These are phyloP conservation scores for Logfia minima DNA, from an alignment of 129 eudicot species.

Conservation along the genomic window DNA sequence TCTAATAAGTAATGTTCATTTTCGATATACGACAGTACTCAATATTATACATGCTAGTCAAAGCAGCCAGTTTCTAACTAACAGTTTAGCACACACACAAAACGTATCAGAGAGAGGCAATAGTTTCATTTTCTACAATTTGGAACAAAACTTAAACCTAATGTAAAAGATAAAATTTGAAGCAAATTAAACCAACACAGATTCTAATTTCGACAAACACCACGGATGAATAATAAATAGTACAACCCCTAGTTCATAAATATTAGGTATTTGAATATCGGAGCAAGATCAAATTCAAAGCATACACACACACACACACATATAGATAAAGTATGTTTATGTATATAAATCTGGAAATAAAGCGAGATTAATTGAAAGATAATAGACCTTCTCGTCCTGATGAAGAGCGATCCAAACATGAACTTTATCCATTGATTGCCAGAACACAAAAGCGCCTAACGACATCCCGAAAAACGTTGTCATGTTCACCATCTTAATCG, in stretches of 20 bases:
- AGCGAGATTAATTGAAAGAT: background rate
- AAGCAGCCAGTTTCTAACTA: background rate
- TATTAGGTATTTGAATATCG: background rate
- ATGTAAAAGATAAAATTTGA: too few relatives aligned
- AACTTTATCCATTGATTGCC: constrained; percentile 83
- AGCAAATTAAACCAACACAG: background rate
- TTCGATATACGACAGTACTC: background rate
- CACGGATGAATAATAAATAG: background rate
- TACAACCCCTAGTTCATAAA: constrained; percentile 10
- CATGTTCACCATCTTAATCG: constrained; percentile 55
- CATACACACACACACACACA: background rate
- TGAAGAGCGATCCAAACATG: constrained; percentile 88
- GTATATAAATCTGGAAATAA: background rate
- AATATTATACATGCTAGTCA: background rate
- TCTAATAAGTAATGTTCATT: background rate
- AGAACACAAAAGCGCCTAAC: constrained; percentile 78
- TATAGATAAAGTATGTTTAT: background rate
- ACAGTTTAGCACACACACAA: background rate
- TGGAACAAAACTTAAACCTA: background rate
- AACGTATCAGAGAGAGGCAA: background rate
- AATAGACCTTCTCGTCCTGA: constrained; percentile 71
- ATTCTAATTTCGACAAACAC: background rate
- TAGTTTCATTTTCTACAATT: background rate
- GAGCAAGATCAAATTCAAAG: constrained; percentile 1
- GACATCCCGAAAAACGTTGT: constrained; percentile 71